These are phyloP conservation scores for Coniophora puteana DNA, from an alignment of 1,284 basidiomycete species.

Conservation along the genomic window DNA sequence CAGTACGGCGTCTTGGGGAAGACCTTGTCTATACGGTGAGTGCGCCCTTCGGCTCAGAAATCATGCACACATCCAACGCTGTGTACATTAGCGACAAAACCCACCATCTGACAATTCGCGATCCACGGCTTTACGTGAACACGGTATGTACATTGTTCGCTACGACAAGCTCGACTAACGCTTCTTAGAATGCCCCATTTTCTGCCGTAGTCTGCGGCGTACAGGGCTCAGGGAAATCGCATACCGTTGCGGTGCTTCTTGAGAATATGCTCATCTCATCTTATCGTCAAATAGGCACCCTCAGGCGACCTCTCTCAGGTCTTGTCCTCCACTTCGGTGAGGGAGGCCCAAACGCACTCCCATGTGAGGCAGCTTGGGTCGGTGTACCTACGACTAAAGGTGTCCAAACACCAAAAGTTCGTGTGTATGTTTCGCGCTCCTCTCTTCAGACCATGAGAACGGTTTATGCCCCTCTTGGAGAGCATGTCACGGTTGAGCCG, in stretches of 20 bases:
- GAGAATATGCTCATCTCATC: slow-evolving; percentile 62
- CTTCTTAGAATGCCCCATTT: slow-evolving; percentile 50
- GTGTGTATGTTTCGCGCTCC: slow-evolving; percentile 60
- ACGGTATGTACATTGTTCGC: slow-evolving; percentile 36
- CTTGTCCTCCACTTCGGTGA: slow-evolving; percentile 70
- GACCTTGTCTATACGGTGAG: slow-evolving; percentile 42
- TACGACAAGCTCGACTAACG: not conserved
- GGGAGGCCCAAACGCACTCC: slow-evolving; percentile 50
- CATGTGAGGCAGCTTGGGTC: slow-evolving; percentile 65
- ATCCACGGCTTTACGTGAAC: slow-evolving; percentile 56
- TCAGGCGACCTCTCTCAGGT: slow-evolving; percentile 53
- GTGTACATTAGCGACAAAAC: slow-evolving; percentile 25
- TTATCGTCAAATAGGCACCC: slow-evolving; percentile 42
- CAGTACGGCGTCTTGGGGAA: slow-evolving; percentile 61
- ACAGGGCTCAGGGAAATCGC: slow-evolving; percentile 69
- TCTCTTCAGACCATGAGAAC: slow-evolving; percentile 56
- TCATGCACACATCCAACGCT: no score
- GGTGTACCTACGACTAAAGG: slow-evolving; percentile 34
- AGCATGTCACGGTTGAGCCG: slow-evolving; percentile 47
- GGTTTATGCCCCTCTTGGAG: slow-evolving; percentile 51
- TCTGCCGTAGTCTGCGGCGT: slow-evolving; percentile 60
- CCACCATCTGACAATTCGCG: slow-evolving; percentile 28
- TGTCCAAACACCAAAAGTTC: slow-evolving; percentile 44
- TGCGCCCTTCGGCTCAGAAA: not conserved
- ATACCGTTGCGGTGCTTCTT: slow-evolving; percentile 60